Evolutionary conservation across 495 filamentous ascomycete species (phyloP).

Genomic region (Neurospora pannonica): DNA sequence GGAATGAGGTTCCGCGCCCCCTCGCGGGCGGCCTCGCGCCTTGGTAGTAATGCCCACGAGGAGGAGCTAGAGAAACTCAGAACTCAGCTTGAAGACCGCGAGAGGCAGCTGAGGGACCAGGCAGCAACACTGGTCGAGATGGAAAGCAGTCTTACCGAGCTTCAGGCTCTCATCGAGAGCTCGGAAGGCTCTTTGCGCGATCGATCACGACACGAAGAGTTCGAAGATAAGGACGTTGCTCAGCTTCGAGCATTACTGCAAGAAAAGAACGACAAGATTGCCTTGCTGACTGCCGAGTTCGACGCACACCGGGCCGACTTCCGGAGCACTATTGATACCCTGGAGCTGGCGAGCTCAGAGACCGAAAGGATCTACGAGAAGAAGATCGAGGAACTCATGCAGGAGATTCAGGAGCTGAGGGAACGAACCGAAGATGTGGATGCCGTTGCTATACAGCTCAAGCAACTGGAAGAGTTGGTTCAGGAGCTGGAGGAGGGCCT

Average conservation of each 20-base stretch:
- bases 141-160: conserved; percentile 66
- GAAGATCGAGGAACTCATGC: conserved; percentile 77
- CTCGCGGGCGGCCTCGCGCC: conserved; percentile 14
- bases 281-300: conserved; percentile 85
- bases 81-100: conserved; percentile 69
- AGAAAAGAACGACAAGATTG: conserved; percentile 96
- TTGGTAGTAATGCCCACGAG: conserved; percentile 26
- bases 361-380: conserved; percentile 97
- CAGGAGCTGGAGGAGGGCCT: conserved; percentile 94
- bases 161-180: conserved; percentile 58
- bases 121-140: conserved; percentile 71
- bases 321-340: conserved; percentile 87
- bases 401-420: conserved; percentile 72
- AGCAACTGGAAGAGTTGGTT: conserved; percentile 90
- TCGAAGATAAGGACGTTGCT: conserved; percentile 69
- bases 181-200: conserved; percentile 32
- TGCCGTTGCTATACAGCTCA: conserved; percentile 78
- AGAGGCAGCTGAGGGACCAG: conserved; percentile 81
- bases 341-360: conserved; percentile 93
- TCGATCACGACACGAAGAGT: conserved; percentile 33
- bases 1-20: conserved; percentile 16
- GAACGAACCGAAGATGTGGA: conserved; percentile 83
- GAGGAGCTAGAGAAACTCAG: conserved; percentile 60
- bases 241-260: conserved; percentile 74
- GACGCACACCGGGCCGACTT: conserved; percentile 95